These are phyloP conservation scores for Yamadazyma oceani DNA, from an alignment of 1,139 yeast genomes.

Conservation along the genomic window DNA sequence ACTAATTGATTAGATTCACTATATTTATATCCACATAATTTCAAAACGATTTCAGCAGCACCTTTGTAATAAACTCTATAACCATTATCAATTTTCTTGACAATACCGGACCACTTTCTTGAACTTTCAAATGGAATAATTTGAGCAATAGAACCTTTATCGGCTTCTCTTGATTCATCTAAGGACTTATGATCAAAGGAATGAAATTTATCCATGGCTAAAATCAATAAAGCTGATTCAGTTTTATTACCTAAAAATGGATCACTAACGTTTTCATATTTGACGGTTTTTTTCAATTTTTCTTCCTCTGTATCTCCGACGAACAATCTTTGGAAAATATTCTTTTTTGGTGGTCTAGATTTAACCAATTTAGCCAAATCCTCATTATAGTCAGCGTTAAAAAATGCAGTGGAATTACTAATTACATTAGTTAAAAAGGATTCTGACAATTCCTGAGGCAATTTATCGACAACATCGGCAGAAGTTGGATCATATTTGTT, in stretches of 20 bases:
- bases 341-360: conserved; percentile 29
- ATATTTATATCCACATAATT: conserved; percentile 50
- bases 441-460: conserved; percentile 34
- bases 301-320: conserved; percentile 16
- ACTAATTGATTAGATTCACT: conserved; percentile 18
- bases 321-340: conserved; percentile 23
- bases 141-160: conserved; percentile 52
- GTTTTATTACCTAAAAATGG: conserved; percentile 90
- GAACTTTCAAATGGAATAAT: conserved; percentile 89
- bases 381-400: conserved; percentile 50
- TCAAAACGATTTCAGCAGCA: conserved; percentile 86
- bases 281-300: conserved; percentile 20
- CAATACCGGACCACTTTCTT: conserved; percentile 89
- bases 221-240: conserved; percentile 79
- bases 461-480: conserved; percentile 26
- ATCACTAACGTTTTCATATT: conserved; percentile 35
- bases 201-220: conserved; percentile 61
- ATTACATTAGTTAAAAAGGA: conserved; percentile 61
- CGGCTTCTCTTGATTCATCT: conserved; percentile 39
- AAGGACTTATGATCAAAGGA: conserved; percentile 40
- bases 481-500: conserved; percentile 27
- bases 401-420: conserved; percentile 88
- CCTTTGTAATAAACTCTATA: conserved; percentile 81
- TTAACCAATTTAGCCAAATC: conserved; percentile 31
- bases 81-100: conserved; percentile 49